A percentile compares a stretch with the other conserved stretches of the same genome.
Evolutionary conservation across 768 basidiomycete genomes (phyloP).

Genomic region (Leccinum boreale): DNA sequence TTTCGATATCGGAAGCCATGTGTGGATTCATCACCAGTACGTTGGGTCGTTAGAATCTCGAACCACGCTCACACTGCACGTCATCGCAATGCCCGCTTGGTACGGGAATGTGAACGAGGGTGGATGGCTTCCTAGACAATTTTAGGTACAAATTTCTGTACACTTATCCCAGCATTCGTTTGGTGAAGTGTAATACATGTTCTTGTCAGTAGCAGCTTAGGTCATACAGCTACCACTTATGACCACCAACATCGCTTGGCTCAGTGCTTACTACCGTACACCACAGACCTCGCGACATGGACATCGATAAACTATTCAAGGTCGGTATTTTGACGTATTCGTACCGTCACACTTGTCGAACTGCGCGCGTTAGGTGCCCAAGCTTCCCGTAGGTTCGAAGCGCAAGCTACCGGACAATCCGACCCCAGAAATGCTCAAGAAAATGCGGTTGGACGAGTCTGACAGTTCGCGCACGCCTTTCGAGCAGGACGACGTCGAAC

Average conservation of each 20-base stretch:
- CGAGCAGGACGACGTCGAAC: slow-evolving; percentile 6
- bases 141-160: background rate
- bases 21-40: slow-evolving; percentile 23
- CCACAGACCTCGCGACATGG: slow-evolving; percentile 30
- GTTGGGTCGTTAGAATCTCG: slow-evolving; percentile 22
- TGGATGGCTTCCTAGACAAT: background rate
- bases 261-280: background rate
- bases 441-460: slow-evolving; percentile 56
- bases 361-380: slow-evolving; percentile 51
- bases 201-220: slow-evolving; percentile 9
- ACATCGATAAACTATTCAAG: slow-evolving; percentile 52
- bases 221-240: slow-evolving; percentile 3
- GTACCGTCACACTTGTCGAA: background rate
- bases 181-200: slow-evolving; percentile 2
- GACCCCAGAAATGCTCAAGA: slow-evolving; percentile 79
- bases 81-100: slow-evolving; percentile 5
- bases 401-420: slow-evolving; percentile 75
- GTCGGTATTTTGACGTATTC: slow-evolving; percentile 19
- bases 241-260: background rate
- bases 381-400: slow-evolving; percentile 64
- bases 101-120: slow-evolving; percentile 8
- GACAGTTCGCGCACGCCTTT: slow-evolving; percentile 1
- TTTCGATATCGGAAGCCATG: background rate
- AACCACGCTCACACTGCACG: slow-evolving; percentile 22
- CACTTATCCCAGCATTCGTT: slow-evolving; percentile 2